These are phyloP conservation scores for Hirsutella thompsonii DNA, from an alignment of 2,329 filamentous ascomycete species.

Conservation along the genomic window DNA sequence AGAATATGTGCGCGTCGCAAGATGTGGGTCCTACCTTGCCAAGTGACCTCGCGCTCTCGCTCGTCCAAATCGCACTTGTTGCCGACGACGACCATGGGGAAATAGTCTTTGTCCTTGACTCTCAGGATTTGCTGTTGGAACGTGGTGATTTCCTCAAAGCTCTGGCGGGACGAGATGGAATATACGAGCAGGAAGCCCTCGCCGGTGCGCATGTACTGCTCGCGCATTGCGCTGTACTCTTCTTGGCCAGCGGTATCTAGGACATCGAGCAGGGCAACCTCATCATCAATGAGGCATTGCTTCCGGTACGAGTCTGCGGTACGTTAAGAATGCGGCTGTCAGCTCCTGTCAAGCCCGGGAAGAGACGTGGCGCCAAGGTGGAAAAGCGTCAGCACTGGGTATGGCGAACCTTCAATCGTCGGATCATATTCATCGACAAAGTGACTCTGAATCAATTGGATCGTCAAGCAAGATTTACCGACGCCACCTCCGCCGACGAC, in stretches of 20 bases:
- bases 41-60: constrained; percentile 77
- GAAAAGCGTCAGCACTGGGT: background rate
- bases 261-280: constrained; percentile 93
- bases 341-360: background rate
- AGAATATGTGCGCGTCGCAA: background rate
- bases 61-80: constrained; percentile 97
- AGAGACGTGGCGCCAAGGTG: background rate
- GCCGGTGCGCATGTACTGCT: constrained; percentile 99
- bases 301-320: constrained; percentile 92
- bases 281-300: constrained; percentile 97
- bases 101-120: constrained; percentile 99
- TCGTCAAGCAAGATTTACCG: constrained; percentile 97
- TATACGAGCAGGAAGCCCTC: constrained; percentile 97
- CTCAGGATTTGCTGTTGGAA: constrained; percentile 98
- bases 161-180: constrained; percentile 94
- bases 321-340: constrained; percentile 4
- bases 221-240: constrained; percentile 98
- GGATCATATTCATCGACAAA: constrained; percentile 99
- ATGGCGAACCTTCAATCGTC: constrained; percentile 80
- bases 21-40: constrained; percentile 56
- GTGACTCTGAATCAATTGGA: constrained; percentile 89
- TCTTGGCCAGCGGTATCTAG: constrained; percentile 97
- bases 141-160: constrained; percentile 95
- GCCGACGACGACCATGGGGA: constrained; percentile 96
- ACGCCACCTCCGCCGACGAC: constrained; percentile 97